Percentiles rank a stretch among this genome's conserved stretches.
phyloP scores from a whole-genome alignment of 1,284 basidiomycete species.

The Phellopilus nigrolimitatus region DNA sequence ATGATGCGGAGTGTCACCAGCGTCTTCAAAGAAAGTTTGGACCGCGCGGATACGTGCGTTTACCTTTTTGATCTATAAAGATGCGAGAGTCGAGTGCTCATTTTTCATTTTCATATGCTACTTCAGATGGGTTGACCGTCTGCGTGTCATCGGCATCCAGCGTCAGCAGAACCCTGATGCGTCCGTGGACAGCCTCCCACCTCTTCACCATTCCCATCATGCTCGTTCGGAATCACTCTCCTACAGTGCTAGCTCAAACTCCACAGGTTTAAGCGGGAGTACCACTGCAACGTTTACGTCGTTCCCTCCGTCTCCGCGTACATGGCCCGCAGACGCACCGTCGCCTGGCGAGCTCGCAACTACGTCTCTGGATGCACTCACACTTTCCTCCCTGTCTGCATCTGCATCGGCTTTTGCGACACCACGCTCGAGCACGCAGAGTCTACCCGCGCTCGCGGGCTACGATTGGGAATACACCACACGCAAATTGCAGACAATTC shows the following conservation, averaged over 20 bases:
- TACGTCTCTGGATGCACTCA: slow-evolving; percentile 13
- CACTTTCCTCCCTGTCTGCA: slow-evolving; percentile 10
- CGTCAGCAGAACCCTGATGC: slow-evolving; percentile 34
- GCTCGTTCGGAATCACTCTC: slow-evolving; percentile 2
- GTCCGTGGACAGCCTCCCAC: background rate
- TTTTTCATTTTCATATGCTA: slow-evolving; percentile 16
- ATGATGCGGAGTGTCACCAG: slow-evolving; percentile 85
- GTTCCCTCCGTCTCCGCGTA: slow-evolving; percentile 17
- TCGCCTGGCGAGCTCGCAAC: slow-evolving; percentile 11
- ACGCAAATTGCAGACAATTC: slow-evolving; percentile 14
- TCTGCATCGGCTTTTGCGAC: slow-evolving; percentile 8
- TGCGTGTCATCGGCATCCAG: slow-evolving; percentile 71
- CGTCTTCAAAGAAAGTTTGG: slow-evolving; percentile 84
- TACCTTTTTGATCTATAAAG: background rate
- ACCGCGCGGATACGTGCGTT: slow-evolving; percentile 81
- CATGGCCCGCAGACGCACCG: slow-evolving; percentile 11
- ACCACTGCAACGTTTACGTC: slow-evolving; percentile 16
- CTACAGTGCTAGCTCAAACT: background rate
- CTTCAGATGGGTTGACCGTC: slow-evolving; percentile 75
- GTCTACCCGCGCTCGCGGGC: slow-evolving; percentile 13
- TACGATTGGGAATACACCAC: slow-evolving; percentile 19
- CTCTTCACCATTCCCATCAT: background rate
- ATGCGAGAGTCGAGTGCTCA: slow-evolving; percentile 3
- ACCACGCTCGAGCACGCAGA: slow-evolving; percentile 19
- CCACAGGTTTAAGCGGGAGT: slow-evolving; percentile 4